Conservation (phyloP, 2,329 filamentous ascomycete genomes). For the Penicillium olsonii region DNA sequence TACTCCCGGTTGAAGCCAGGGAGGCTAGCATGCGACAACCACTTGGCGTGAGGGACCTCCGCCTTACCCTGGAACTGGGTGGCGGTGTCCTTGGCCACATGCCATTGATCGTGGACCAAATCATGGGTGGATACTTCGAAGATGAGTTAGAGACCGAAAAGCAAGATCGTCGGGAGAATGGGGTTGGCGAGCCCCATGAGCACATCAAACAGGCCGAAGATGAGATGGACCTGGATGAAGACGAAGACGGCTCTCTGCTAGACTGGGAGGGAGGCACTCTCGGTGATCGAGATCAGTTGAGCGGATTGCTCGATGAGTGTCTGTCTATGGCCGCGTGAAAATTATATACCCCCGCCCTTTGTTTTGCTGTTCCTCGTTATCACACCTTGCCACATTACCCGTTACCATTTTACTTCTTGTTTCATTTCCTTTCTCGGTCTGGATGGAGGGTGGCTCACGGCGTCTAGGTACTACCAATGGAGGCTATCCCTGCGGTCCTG, state of each 20-base stretch:
- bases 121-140: constrained; percentile 72
- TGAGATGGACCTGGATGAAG: constrained; percentile 45
- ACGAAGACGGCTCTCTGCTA: constrained; percentile 24
- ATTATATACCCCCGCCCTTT: constrained; percentile 18
- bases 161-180: constrained; percentile 34
- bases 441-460: constrained; percentile 26
- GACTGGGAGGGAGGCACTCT: constrained; percentile 43
- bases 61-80: constrained; percentile 72
- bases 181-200: constrained; percentile 19
- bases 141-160: constrained; percentile 65
- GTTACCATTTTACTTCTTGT: constrained; percentile 8
- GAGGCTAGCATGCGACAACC: constrained; percentile 71
- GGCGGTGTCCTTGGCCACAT: constrained; percentile 77
- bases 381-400: constrained; percentile 13
- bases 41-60: constrained; percentile 75
- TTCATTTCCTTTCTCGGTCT: constrained; percentile 19
- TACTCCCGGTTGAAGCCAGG: constrained; percentile 79
- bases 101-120: constrained; percentile 70
- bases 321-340: constrained; percentile 43
- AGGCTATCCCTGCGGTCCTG: constrained; percentile 17
- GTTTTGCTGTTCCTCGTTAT: constrained; percentile 12
- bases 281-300: constrained; percentile 40
- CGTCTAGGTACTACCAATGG: constrained; percentile 31
- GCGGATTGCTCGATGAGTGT: constrained; percentile 43
- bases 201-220: constrained; percentile 29